Percentiles rank a stretch among this genome's conserved stretches.
Conservation (phyloP, 352 stramenopile species). For the Aphanomyces cochlioides region DNA sequence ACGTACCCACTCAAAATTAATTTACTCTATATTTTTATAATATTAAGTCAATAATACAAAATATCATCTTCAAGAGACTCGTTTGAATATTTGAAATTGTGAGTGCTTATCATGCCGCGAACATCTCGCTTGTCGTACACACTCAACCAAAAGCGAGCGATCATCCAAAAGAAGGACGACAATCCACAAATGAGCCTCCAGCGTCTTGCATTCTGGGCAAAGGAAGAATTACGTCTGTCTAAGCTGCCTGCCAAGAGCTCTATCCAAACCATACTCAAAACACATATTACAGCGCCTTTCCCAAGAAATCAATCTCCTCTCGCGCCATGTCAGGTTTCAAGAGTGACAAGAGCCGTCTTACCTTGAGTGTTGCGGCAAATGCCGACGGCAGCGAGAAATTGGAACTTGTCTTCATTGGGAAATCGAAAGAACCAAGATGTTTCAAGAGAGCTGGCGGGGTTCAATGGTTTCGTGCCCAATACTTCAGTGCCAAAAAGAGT, state of each 20-base stretch:
- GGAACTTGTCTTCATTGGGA: slow-evolving; percentile 11
- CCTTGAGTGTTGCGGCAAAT: slow-evolving; percentile 9
- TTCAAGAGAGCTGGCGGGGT: background rate
- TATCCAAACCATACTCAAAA: background rate
- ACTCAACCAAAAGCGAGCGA: slow-evolving; percentile 7
- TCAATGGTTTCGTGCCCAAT: slow-evolving; percentile 6
- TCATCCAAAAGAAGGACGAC: too few species aligned
- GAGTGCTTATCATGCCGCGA: too few species aligned
- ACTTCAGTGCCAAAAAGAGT: slow-evolving; percentile 16
- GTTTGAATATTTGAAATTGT: too few species aligned
- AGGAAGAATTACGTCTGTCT: background rate
- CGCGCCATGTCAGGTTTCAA: background rate
- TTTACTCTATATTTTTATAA: too few species aligned
- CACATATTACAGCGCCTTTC: background rate
- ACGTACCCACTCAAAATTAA: too few species aligned
- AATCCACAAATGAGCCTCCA: background rate
- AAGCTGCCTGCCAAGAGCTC: background rate
- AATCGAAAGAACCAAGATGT: slow-evolving; percentile 3
- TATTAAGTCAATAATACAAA: too few species aligned
- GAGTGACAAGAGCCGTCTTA: slow-evolving; percentile 23
- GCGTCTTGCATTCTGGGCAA: background rate
- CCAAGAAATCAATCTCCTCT: background rate
- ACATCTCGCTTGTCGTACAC: background rate
- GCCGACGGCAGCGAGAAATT: slow-evolving; percentile 22
- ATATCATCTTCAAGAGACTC: too few species aligned